Percentiles rank a stretch among this genome's conserved stretches.
Evolutionary conservation across 768 basidiomycete species (phyloP).

Genomic region (Hirschioporus abietinus): DNA sequence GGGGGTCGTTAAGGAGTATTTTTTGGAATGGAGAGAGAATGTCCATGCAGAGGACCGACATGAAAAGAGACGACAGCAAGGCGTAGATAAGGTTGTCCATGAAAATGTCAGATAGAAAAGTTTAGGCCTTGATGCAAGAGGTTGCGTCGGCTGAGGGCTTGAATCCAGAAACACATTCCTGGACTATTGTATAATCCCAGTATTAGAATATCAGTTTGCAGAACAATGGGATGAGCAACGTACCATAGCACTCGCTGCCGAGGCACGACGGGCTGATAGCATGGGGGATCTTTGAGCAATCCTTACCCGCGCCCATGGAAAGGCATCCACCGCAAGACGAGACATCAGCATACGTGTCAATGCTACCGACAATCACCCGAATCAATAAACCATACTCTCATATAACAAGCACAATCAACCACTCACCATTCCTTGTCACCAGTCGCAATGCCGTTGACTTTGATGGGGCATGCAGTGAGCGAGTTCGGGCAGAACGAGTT

Average conservation of each 20-base stretch:
- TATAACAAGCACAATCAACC: background rate
- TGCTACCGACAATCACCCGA: constrained; percentile 13
- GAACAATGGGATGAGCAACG: background rate
- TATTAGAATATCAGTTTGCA: background rate
- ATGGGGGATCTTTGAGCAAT: constrained; percentile 33
- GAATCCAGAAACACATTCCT: constrained; percentile 41
- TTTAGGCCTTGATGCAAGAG: background rate
- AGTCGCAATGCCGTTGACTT: constrained; percentile 7
- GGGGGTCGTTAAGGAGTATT: background rate
- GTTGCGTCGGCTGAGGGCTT: constrained; percentile 24
- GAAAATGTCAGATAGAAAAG: background rate
- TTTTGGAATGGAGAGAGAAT: background rate
- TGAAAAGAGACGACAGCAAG: background rate
- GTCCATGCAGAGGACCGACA: background rate
- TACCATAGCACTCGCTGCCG: background rate
- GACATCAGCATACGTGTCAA: constrained; percentile 29
- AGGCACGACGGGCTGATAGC: constrained; percentile 11
- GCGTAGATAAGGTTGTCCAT: background rate
- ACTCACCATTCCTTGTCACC: constrained; percentile 16
- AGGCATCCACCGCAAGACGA: constrained; percentile 37
- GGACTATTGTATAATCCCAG: background rate
- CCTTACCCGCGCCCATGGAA: constrained; percentile 27
- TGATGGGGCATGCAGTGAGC: constrained; percentile 15
- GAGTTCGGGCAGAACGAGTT: constrained; percentile 12
- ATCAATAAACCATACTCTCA: background rate